Evolutionary conservation across 2,329 filamentous ascomycete species (phyloP).

Genomic region (Thermothelomyces thermophilus): DNA sequence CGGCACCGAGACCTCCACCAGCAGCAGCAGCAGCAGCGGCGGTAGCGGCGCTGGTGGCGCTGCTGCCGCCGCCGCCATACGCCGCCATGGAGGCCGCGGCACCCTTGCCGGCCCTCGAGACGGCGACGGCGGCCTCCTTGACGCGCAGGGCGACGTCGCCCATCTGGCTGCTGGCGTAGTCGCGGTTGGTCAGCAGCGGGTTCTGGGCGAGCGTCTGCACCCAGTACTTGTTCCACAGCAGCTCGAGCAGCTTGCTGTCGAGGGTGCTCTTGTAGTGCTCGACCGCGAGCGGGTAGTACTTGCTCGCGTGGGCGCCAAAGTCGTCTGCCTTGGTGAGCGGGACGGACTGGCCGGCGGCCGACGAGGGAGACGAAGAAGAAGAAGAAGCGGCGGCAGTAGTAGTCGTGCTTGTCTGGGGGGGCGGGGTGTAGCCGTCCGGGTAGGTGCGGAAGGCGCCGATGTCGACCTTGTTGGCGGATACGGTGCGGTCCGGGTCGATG

Average conservation of each 20-base stretch:
- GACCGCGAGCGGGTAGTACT: conserved; percentile 87
- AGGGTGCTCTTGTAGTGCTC: conserved; percentile 92
- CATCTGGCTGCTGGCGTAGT: conserved; percentile 90
- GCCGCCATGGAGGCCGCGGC: background rate
- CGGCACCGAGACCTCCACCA: background rate
- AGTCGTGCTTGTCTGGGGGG: too few species aligned
- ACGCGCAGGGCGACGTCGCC: conserved; percentile 80
- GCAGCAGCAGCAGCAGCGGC: too few species aligned
- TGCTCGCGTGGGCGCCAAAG: conserved; percentile 84
- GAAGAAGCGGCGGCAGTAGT: background rate
- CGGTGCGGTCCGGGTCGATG: conserved; percentile 91
- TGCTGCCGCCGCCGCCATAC: conserved; percentile 24
- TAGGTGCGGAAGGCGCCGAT: conserved; percentile 96
- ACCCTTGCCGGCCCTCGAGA: conserved; percentile 25
- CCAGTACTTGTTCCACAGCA: conserved; percentile 99
- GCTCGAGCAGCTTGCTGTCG: conserved; percentile 76
- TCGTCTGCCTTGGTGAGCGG: conserved; percentile 92
- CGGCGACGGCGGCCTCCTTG: conserved; percentile 48
- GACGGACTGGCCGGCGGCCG: conserved; percentile 57
- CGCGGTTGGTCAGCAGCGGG: conserved; percentile 83
- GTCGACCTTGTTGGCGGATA: conserved; percentile 90
- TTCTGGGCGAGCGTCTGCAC: conserved; percentile 90
- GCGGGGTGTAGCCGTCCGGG: conserved; percentile 62
- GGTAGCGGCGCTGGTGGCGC: too few species aligned
- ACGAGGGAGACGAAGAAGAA: background rate